phyloP scores from a whole-genome alignment of 768 basidiomycete species.

The Suillus fuscotomentosus region DNA sequence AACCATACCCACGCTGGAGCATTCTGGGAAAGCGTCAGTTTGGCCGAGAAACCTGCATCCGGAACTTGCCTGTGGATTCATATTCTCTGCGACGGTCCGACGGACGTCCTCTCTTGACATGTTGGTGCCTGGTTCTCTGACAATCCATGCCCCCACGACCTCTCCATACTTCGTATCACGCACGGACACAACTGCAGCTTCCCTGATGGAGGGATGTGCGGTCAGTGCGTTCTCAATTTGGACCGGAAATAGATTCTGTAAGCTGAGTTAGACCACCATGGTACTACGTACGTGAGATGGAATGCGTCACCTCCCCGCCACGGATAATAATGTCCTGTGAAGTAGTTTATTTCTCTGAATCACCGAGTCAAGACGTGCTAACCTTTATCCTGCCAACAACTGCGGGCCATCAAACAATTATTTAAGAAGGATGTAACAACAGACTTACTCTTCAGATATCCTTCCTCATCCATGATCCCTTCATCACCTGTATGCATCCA shows the following conservation, averaged over 20 bases:
- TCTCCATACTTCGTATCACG: conserved; percentile 71
- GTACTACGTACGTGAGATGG: background rate
- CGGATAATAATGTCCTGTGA: conserved; percentile 79
- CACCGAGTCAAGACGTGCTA: conserved; percentile 7
- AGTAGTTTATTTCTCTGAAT: background rate
- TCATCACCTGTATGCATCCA: conserved; percentile 90
- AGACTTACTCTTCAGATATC: conserved; percentile 66
- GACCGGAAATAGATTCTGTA: conserved; percentile 79
- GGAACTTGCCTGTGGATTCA: conserved; percentile 75
- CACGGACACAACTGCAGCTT: conserved; percentile 74
- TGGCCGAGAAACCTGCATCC: background rate
- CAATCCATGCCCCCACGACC: conserved; percentile 79
- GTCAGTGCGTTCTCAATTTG: conserved; percentile 80
- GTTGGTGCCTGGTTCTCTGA: conserved; percentile 38
- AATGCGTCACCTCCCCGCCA: conserved; percentile 65
- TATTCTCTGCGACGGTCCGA: conserved; percentile 47
- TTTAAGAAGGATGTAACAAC: background rate
- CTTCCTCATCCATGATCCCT: conserved; percentile 78
- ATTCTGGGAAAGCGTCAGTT: conserved; percentile 45
- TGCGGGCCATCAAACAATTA: conserved; percentile 24
- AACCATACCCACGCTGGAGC: conserved; percentile 86
- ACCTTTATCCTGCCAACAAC: conserved; percentile 82
- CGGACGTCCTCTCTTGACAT: conserved; percentile 55
- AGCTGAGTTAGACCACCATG: background rate
- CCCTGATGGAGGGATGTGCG: conserved; percentile 52